Conservation (phyloP, 352 stramenopile genomes). For the Phytophthora rubi region DNA sequence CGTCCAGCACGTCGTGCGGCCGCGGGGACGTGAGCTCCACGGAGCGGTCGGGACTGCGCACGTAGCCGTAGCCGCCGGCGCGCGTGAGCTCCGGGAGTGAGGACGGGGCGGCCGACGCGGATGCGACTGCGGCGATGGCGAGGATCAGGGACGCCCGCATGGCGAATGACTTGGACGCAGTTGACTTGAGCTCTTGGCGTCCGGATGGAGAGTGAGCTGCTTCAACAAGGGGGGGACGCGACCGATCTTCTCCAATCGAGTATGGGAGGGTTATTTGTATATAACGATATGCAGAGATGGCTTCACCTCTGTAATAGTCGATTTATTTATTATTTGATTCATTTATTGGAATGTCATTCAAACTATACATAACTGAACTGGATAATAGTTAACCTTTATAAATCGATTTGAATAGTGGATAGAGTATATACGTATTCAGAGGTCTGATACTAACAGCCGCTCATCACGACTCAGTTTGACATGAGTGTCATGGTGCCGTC, state of each 20-base stretch:
- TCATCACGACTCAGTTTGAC: background rate
- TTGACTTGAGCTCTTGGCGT: constrained; percentile 29
- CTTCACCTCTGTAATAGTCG: background rate
- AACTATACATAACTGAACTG: too few species aligned
- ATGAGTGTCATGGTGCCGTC: constrained; percentile 26
- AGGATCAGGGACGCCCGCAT: constrained; percentile 31
- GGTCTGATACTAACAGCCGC: background rate
- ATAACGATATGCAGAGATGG: background rate
- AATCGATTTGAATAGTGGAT: too few species aligned
- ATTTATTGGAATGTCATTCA: too few species aligned
- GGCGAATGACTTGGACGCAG: background rate
- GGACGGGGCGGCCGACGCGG: constrained; percentile 6
- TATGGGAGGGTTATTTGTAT: constrained; percentile 3
- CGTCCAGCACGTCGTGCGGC: constrained; percentile 74
- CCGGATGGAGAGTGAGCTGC: constrained; percentile 29
- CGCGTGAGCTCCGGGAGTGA: constrained; percentile 9
- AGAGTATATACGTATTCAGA: background rate
- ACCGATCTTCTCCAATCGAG: constrained; percentile 24
- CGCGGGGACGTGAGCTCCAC: constrained; percentile 63
- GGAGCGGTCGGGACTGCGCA: constrained; percentile 75
- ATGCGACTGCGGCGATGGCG: constrained; percentile 5
- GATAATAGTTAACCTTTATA: too few species aligned
- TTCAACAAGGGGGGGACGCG: constrained; percentile 22
- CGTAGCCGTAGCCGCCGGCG: constrained; percentile 62
- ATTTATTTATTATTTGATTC: too few species aligned